Percentiles rank a stretch among this genome's conserved stretches.
phyloP scores from a whole-genome alignment of 2,329 filamentous ascomycete species.

The Colletotrichum sp. region DNA sequence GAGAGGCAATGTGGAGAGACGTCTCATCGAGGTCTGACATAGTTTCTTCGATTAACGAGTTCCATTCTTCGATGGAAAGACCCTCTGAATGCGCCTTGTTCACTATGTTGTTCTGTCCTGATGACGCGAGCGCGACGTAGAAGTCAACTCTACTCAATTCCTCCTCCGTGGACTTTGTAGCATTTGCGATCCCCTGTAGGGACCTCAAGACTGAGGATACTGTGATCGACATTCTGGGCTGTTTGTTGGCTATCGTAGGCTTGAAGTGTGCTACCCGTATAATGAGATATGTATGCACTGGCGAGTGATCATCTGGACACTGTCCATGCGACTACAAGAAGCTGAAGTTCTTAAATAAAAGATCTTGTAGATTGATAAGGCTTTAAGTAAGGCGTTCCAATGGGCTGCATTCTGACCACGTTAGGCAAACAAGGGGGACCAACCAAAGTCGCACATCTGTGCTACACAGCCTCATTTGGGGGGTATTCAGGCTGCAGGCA shows the following conservation, averaged over 20 bases:
- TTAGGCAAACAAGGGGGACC: neutral
- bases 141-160: neutral
- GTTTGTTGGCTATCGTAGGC: neutral
- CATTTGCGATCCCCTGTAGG: neutral
- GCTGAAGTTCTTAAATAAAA: neutral
- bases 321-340: neutral
- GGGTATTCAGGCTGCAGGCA: neutral
- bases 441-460: neutral
- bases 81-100: neutral
- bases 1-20: neutral
- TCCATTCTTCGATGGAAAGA: neutral
- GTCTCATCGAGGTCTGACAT: neutral
- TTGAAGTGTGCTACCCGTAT: neutral
- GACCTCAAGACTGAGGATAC: neutral
- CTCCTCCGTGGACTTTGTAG: neutral
- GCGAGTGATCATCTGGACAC: neutral
- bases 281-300: neutral
- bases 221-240: neutral
- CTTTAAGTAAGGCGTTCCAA: neutral
- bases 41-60: neutral
- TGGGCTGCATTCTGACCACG: neutral
- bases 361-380: neutral
- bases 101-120: neutral
- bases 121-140: neutral
- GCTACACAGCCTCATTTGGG: neutral